Evolutionary conservation across 179 eudicot species (phyloP).

Genomic region (Dionaea muscipula): DNA sequence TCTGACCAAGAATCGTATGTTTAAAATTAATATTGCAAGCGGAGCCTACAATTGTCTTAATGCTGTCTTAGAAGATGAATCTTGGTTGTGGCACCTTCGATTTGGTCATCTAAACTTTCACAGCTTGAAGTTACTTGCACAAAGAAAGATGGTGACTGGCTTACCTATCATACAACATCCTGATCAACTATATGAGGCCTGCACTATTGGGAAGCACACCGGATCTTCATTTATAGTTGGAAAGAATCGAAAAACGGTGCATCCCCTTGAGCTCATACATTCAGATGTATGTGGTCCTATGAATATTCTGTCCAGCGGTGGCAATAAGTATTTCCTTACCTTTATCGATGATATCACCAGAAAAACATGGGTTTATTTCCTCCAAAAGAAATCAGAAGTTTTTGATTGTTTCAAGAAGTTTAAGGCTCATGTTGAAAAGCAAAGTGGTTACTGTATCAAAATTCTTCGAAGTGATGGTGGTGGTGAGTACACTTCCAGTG

Average conservation of each 20-base stretch:
- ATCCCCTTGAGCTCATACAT: conserved; percentile 1
- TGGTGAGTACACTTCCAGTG: background rate
- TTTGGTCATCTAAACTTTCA: background rate
- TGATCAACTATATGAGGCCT: background rate
- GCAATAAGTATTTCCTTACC: background rate
- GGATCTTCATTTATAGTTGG: background rate
- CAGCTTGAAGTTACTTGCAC: background rate
- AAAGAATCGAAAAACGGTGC: background rate
- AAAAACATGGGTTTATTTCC: background rate
- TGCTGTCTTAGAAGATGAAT: background rate
- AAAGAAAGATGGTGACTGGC: conserved; percentile 2
- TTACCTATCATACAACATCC: background rate
- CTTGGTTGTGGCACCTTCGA: conserved; percentile 1
- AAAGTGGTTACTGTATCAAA: background rate
- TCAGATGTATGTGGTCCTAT: background rate
- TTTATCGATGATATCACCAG: background rate
- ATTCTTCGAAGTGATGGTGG: background rate
- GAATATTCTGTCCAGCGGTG: background rate
- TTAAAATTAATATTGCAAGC: background rate
- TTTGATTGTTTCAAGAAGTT: background rate
- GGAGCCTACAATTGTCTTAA: background rate
- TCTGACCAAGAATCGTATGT: conserved; percentile 1
- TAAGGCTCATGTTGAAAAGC: conserved; percentile 1
- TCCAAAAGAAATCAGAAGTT: background rate
- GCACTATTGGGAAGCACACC: conserved; percentile 3